Base-by-base conservation (phyloP, 1,284 basidiomycete genomes). In the Lentinula novae-zelandiae region DNA sequence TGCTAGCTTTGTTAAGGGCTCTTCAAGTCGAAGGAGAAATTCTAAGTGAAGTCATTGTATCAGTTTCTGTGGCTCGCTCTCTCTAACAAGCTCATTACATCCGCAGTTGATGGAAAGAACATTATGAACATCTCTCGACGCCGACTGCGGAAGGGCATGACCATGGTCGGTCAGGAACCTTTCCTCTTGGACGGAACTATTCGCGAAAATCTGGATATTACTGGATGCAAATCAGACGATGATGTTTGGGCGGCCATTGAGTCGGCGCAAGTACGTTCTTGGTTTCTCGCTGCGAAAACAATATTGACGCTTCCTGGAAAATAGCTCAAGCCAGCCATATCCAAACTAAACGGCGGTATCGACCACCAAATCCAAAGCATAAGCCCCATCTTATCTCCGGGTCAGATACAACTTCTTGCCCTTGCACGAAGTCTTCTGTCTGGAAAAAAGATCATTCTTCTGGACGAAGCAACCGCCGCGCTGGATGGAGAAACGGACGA, bases 381-480 rank as follows among this genome's bases (percentile, higher is more conserved):
- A 15, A 53, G 52, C 38, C 40, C 40, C 0, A 15, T 15, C 4
- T 15, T 44, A 13, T 44, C 40, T 17, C 40, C 40, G 15, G 48
- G 27, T 49, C 42, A 49, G 13, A 55, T 44, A 27, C 38, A 55
- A n/a, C 53, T 55, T 13, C 39, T 55, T 10, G 53, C 53, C 12
- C 38, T 55, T 31, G 53, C 53, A 31, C 38, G 38, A 3, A 39
- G 34, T 40, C 53, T 55, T 10, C 39, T 55, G 7, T 27, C 38
- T 8, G 20, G 39, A 13, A 55, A 33, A 31, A 50, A 50, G 48
- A 50, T 50, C 33, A n/a, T 50, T 33, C n/a, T 58, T 5, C 36
- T 58, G 6, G 48, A 58, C 22, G 57, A 58, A 22, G 57, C 48
- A 38, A 58, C 57, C 4, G 57, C 57, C 33, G 38, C 17, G 22